A percentile compares a stretch with the other conserved stretches of the same genome.
Evolutionary conservation across 495 filamentous ascomycete genomes (phyloP).

Genomic region (Neurospora sp.): DNA sequence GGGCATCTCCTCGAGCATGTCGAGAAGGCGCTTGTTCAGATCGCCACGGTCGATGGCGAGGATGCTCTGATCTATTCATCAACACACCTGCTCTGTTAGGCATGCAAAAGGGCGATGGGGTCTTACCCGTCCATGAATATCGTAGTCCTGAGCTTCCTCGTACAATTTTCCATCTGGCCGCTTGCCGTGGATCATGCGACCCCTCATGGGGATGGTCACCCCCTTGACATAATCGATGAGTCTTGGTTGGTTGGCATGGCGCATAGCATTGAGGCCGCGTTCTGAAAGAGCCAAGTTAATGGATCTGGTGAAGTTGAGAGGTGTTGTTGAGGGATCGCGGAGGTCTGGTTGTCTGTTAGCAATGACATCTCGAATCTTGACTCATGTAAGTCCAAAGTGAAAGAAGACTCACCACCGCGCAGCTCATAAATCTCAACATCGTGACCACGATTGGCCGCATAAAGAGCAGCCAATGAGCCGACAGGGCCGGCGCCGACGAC

Average conservation of each 20-base stretch:
- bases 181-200: conserved; percentile 91
- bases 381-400: neutral
- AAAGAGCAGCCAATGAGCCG: conserved; percentile 82
- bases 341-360: conserved; percentile 51
- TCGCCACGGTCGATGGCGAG: conserved; percentile 58
- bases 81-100: neutral
- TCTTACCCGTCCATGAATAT: conserved; percentile 74
- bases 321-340: conserved; percentile 69
- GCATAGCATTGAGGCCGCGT: conserved; percentile 83
- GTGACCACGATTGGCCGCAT: conserved; percentile 77
- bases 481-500: conserved; percentile 90
- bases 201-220: conserved; percentile 83
- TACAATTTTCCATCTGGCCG: conserved; percentile 53
- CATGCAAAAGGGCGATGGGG: neutral
- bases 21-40: conserved; percentile 78
- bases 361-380: neutral
- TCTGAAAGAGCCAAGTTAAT: conserved; percentile 95
- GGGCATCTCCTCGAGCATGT: conserved; percentile 68
- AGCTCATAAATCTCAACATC: conserved; percentile 93
- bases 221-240: conserved; percentile 63
- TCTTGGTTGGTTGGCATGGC: conserved; percentile 47
- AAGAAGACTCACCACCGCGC: conserved; percentile 60
- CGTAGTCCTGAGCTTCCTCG: conserved; percentile 78
- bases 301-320: conserved; percentile 92
- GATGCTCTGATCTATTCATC: conserved; percentile 28